Evolutionary conservation across 441 rosid species (phyloP).

Genomic region (Corymbia calophylla): DNA sequence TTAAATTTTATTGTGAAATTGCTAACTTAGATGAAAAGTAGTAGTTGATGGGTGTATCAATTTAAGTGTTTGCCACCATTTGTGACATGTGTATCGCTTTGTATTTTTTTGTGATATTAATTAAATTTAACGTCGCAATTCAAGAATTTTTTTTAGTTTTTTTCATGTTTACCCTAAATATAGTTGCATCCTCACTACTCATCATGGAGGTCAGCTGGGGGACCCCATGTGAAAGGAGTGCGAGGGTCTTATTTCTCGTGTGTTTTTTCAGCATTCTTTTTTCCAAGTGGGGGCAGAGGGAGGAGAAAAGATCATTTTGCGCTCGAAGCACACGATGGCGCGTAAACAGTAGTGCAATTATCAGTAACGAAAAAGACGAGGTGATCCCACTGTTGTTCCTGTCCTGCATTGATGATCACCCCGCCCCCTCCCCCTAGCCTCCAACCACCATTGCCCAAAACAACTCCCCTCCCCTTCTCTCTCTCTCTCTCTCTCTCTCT

Average conservation of each 20-base stretch:
- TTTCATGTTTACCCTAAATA: neutral
- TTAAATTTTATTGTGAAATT: fast-evolving
- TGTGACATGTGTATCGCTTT: too few species aligned
- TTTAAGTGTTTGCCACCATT: too few species aligned
- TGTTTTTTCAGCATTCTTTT: neutral
- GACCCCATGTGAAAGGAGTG: neutral
- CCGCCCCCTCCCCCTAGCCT: neutral
- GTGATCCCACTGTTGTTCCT: neutral
- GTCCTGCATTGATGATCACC: neutral
- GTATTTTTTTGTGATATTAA: too few species aligned
- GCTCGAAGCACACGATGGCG: neutral
- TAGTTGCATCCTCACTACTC: neutral
- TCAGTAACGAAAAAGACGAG: neutral
- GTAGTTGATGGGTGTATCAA: too few species aligned
- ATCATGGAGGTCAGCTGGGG: neutral
- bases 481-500: neutral
- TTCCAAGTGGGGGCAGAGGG: neutral
- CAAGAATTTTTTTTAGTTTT: too few species aligned
- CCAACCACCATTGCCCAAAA: neutral
- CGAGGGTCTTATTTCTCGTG: neutral
- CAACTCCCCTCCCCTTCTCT: neutral
- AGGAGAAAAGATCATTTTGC: neutral
- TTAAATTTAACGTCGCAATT: too few species aligned
- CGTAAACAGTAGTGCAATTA: neutral
- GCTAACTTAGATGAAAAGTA: fast-evolving